Evolutionary conservation across 495 filamentous ascomycete genomes (phyloP), one percentile per base, ranked within the genome.

Genomic region (Friedmanniomyces simplex): DNA sequence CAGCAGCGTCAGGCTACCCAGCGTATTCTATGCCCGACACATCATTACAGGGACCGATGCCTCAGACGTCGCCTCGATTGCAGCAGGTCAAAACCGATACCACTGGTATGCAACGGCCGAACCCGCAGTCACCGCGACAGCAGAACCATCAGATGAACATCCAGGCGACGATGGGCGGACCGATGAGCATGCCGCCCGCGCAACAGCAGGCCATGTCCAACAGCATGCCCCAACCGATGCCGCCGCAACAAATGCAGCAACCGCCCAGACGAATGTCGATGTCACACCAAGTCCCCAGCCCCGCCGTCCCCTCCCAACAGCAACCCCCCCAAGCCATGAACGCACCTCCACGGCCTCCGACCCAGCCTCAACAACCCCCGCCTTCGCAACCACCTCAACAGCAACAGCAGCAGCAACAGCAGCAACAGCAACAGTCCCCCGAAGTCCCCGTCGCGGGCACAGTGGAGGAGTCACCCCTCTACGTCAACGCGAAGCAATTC

Each of bases 401-500:
- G 46, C 46, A 21, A 18, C 66, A 63, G 39, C 71, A 75, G 8
- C 74, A 76, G 37, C 82, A 79, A 58, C 82, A 80, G 55, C 86
- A 82, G 55, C 88, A 87, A 58, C 86, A 82, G 55, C 88, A 87
- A 47, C 80, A 86, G 52, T 94, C 89, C 1, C 88, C 89, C 1
- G 93, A 96, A 63, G 79, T 93, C 68, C 80, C 85, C 0, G 76
- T 85, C 2, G 82, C 85, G 1, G 68, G 63, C 14, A 73, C 72
- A 28, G 86, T 86, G 14, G 93, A 97, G 71, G 93, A 98, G 69
- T 90, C 93, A 6, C 93, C 93, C 0, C 76, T 98, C 8, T 98
- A 97, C 62, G 93, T 98, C 66, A 98, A 98, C 66, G 93, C 93
- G 1, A 98, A 98, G 71, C 93, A 98, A 67, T 98, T 98, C 64